Conservation (phyloP, 2,329 filamentous ascomycete species). For the Aspergillus alliaceus region DNA sequence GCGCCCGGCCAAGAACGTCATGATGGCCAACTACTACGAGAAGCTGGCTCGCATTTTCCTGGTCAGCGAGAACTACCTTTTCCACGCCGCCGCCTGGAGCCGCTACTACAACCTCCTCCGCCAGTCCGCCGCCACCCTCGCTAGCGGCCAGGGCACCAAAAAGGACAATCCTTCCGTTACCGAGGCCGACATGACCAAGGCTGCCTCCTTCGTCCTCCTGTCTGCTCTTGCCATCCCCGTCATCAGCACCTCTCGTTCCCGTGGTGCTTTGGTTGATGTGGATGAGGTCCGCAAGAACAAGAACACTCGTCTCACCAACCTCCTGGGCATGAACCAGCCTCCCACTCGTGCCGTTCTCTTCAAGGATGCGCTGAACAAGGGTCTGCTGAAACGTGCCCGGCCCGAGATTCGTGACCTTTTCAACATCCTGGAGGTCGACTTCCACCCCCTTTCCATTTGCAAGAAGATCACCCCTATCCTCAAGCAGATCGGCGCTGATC, state of each 20-base stretch:
- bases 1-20: constrained; percentile 95
- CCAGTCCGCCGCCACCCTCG: constrained; percentile 80
- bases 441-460: constrained; percentile 98
- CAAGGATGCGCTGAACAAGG: constrained; percentile 94
- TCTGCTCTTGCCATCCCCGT: constrained; percentile 97
- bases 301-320: constrained; percentile 93
- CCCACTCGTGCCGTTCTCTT: constrained; percentile 89
- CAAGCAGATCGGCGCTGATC: constrained; percentile 85
- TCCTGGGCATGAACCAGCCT: constrained; percentile 87
- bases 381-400: constrained; percentile 84
- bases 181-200: constrained; percentile 88
- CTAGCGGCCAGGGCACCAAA: constrained; percentile 84
- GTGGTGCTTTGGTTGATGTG: constrained; percentile 92
- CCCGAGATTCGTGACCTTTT: constrained; percentile 96
- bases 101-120: constrained; percentile 96
- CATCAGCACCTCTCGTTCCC: constrained; percentile 96
- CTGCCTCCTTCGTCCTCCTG: constrained; percentile 91
- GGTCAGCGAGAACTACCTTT: constrained; percentile 98
- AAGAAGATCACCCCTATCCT: constrained; percentile 98
- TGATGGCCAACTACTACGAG: constrained; percentile 99
- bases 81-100: constrained; percentile 97
- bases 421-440: constrained; percentile 98
- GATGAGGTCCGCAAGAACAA: constrained; percentile 98
- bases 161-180: constrained; percentile 88
- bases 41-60: constrained; percentile 98